These are phyloP conservation scores for Podaxis rugospora DNA, from an alignment of 768 basidiomycete species.

Conservation along the genomic window DNA sequence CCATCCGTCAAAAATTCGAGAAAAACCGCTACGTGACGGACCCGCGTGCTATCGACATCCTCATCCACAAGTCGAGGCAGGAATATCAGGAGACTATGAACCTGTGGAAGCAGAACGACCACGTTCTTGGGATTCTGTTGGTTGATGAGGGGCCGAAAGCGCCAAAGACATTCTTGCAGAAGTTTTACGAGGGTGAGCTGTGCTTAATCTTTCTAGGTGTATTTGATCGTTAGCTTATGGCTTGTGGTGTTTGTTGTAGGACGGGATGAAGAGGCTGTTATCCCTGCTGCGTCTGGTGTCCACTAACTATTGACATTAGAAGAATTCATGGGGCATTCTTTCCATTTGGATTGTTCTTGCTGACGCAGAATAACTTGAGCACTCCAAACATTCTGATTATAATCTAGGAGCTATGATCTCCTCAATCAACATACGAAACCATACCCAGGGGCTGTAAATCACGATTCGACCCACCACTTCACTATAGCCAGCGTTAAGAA, in stretches of 20 bases:
- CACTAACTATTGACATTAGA: conserved; percentile 9
- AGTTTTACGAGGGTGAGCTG: conserved; percentile 75
- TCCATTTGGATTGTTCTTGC: background rate
- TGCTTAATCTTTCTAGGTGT: background rate
- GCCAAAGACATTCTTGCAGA: conserved; percentile 70
- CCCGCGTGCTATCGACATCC: conserved; percentile 75
- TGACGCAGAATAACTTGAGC: background rate
- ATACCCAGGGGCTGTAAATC: no score
- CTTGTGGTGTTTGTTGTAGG: conserved; percentile 34
- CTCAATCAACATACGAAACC: no score
- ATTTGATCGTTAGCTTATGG: background rate
- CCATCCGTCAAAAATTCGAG: conserved; percentile 86
- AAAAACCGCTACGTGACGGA: conserved; percentile 80
- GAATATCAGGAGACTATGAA: conserved; percentile 96
- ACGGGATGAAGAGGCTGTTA: conserved; percentile 67
- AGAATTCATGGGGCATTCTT: background rate
- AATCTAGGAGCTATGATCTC: no score
- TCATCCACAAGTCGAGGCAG: conserved; percentile 78
- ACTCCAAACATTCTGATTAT: no score
- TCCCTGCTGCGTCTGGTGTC: conserved; percentile 65
- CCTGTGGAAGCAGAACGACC: conserved; percentile 86
- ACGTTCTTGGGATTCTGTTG: conserved; percentile 69
- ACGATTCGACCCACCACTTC: no score
- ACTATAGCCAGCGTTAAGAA: no score
- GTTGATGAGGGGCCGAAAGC: conserved; percentile 16